Conservation (phyloP, 2,329 filamentous ascomycete genomes). For the Didymella glomerata region DNA sequence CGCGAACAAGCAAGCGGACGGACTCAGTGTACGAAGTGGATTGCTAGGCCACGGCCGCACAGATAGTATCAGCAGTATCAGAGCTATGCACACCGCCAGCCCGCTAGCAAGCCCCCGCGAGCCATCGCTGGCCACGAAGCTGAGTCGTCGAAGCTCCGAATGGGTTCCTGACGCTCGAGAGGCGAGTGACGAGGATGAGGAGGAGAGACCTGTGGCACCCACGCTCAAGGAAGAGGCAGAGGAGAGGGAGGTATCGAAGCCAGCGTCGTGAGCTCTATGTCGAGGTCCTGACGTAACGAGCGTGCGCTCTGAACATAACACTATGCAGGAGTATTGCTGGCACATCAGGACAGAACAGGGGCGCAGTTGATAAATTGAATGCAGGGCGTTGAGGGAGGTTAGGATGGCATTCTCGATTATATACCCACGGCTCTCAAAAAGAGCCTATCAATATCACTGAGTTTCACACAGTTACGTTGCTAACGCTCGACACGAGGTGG, state of each 20-base stretch:
- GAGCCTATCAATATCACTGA: conserved; percentile 20
- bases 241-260: conserved; percentile 1
- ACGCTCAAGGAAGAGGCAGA: conserved; percentile 11
- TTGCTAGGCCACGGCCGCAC: conserved; percentile 78
- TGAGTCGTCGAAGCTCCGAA: conserved; percentile 48
- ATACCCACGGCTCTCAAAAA: conserved; percentile 18
- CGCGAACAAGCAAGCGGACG: conserved; percentile 69
- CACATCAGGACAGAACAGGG: neutral
- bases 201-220: conserved; percentile 1
- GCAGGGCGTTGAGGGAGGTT: conserved; percentile 15
- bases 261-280: neutral
- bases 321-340: neutral
- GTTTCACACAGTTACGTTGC: conserved; percentile 1
- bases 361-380: conserved; percentile 15
- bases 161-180: conserved; percentile 47
- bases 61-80: conserved; percentile 82
- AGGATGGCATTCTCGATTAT: conserved; percentile 16
- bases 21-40: conserved; percentile 80
- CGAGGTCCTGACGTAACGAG: neutral
- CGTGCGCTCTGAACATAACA: neutral
- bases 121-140: conserved; percentile 40
- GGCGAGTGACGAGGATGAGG: conserved; percentile 30
- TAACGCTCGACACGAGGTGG: neutral
- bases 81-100: conserved; percentile 59
- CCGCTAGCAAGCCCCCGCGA: conserved; percentile 66